Base-by-base conservation (phyloP, 306 rosid species). In the Prunus dulcis region DNA sequence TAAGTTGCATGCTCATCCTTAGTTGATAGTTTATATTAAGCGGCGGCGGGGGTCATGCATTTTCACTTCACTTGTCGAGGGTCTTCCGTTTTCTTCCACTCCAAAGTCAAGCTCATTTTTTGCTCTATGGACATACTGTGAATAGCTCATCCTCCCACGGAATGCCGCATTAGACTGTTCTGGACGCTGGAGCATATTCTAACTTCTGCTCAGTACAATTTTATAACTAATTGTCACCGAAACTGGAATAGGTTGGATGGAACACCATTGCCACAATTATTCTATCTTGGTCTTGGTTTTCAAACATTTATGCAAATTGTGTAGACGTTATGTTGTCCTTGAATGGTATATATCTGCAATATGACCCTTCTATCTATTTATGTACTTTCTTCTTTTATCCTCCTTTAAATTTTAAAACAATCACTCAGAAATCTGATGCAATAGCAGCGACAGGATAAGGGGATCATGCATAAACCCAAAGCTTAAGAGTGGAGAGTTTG, bases 91-190 rank as follows among this genome's bases (percentile, higher is more conserved):
- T 76, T 50, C 46, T 23, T 43, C 66, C 22, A 69, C 78, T 84
- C 66, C 60, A 63, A 84, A 89, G 78, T 70, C 75, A 38, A 83
- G 89, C 89, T 81, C 86, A 68, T 83, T 80, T 86, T 89, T 84
- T 77, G 87, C 88, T 84, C 78, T 65, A 71, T 74, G 76, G 66
- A 78, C 83, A 86, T 71, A 80, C 71, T 84, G 88, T 87, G 89
- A 84, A 88, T 86, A 88, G 83, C 91, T 85, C 80, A 75, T 83
- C 82, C 86, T 81, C 83, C 72, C 84, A 41, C 77, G 78, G 77
- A 79, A 68, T 70, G 80, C 80, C 13, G 77, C 85, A 11, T 34
- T 71, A 75, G 62, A 56, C 1, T 56, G 62, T 56, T 56, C 25
- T 77, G 69, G 70, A 77, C 82, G 64, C 78, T 58, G 72, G 86